Evolutionary conservation across 129 eudicot genomes (phyloP), one percentile per base, ranked within the genome.

Genomic region (Arctium lappa): DNA sequence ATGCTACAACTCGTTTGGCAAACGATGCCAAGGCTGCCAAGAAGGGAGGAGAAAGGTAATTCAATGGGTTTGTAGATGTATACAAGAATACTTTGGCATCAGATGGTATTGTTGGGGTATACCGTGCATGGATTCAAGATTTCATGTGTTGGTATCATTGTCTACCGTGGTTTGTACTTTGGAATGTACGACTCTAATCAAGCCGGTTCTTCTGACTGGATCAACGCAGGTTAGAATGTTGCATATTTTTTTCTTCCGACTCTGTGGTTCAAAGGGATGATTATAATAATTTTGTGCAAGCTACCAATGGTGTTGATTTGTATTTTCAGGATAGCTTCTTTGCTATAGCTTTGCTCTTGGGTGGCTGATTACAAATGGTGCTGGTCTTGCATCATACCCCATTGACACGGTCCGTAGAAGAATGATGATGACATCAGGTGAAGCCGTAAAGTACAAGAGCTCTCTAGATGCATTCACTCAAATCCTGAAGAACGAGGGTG

Each of bases 351-450:
- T 90, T 86, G 91, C 84, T 53, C 89, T 90, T 12, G 93, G 93
- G 40, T 90, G 91, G 93, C 50, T 90, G 86, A 90, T 90, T 68
- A 90, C 93, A 8, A 90, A 90, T 8, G 93, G 88, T 46, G 93
- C 93, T 33, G 93, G 93, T 32, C 88, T 90, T 34, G 93, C 91
- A 11, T 90, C 93, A 2, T 90, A 90, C 84, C 93, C 93, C 10
- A 85, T 90, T 70, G 93, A 90, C 84, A 90, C 93, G 9, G 93
- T 90, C 1, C 86, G 93, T 12, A 90, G 93, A 87, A 87, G 93
- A 85, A 90, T 90, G 93, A 90, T 90, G 93, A 90, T 90, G 93
- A 90, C 93, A 36, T 90, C 93, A 4, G 93, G 93, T 83, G 93
- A 90, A 72, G 93, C 91, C 0, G 93, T 90, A 18, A 90, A 90